These are phyloP conservation scores for Phialocephala sp. DNA, from an alignment of 2,329 filamentous ascomycete genomes.

Conservation along the genomic window DNA sequence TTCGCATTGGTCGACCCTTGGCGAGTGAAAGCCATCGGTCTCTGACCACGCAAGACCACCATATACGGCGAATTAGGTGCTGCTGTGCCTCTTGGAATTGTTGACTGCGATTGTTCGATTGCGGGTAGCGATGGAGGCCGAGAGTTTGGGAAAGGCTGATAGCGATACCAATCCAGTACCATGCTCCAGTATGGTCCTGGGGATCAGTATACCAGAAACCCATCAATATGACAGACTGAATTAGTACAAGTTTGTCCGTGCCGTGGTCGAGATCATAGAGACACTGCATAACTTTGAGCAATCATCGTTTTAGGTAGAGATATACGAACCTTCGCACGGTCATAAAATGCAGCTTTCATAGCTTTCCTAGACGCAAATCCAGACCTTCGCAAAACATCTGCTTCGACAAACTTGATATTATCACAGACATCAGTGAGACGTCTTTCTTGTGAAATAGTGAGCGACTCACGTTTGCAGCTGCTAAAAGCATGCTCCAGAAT, in stretches of 20 bases:
- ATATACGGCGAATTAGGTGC: slow-evolving; percentile 47
- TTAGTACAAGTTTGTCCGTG: slow-evolving; percentile 47
- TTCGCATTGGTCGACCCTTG: slow-evolving; percentile 48
- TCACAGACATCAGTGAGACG: slow-evolving; percentile 6
- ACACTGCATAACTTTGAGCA: neutral
- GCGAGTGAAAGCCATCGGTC: slow-evolving; percentile 49
- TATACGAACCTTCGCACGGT: slow-evolving; percentile 45
- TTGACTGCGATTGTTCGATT: slow-evolving; percentile 17
- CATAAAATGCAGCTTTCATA: slow-evolving; percentile 46
- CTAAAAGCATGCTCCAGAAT: slow-evolving; percentile 46
- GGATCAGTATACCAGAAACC: slow-evolving; percentile 50
- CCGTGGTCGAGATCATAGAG: slow-evolving; percentile 46
- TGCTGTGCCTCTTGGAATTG: slow-evolving; percentile 15
- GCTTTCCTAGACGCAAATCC: slow-evolving; percentile 42
- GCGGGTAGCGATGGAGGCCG: slow-evolving; percentile 46
- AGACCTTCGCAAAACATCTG: slow-evolving; percentile 22
- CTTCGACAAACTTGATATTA: slow-evolving; percentile 21
- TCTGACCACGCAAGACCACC: slow-evolving; percentile 49
- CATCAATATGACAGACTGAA: slow-evolving; percentile 50
- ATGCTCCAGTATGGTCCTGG: slow-evolving; percentile 49
- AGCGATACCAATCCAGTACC: slow-evolving; percentile 54
- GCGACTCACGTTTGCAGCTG: slow-evolving; percentile 42
- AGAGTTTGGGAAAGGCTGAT: slow-evolving; percentile 50
- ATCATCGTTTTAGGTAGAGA: neutral
- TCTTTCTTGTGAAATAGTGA: neutral